Base-by-base conservation (phyloP, 768 basidiomycete species). In the Aureoboletus auriporus region DNA sequence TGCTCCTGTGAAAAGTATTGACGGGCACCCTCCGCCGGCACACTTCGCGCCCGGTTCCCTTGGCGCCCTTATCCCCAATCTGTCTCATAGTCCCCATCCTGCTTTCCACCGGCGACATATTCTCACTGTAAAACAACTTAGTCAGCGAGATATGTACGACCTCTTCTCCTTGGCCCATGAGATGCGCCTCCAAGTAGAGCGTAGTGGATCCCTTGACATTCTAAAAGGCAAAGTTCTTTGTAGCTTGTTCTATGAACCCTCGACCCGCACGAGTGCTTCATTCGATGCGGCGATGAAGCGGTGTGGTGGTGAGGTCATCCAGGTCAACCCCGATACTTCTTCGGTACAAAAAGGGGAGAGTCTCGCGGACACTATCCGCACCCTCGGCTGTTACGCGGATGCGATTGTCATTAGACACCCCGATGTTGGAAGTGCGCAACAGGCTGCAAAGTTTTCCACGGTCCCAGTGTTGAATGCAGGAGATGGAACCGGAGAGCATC, bases 211-310 rank as follows among this genome's bases (percentile, higher is more conserved):
- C 1, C 75, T 97, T 47, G 93, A 98, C 56, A 82, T 96, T 49
- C 75, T 98, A 39, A 89, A 86, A 54, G 95, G 95, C 33, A 89
- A 86, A 51, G 85, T 99, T 1, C 78, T 99, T 6, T 92, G 87
- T 63, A 93, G 84, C 17, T 65, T 94, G 33, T 99, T 99, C 77
- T 99, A 93, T 66, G 96, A 99, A 66, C 90, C 95, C 1, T 96
- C 93, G 3, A 99, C 96, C 3, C 79, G 96, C 30, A 99, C 96
- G 4, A 93, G 90, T 53, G 79, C 88, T 5, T 97, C 95, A 8
- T 99, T 99, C 60, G 95, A 99, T 64, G 87, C 95, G 3, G 96
- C 96, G 10, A 99, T 98, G 96, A 95, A 96, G 68, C 83, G 96
- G 42, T 93, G 93, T 60, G 96, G 96, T 26, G 96, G 96, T 16